phyloP scores from a whole-genome alignment of 495 filamentous ascomycete genomes.

The Lindgomyces ingoldianus region DNA sequence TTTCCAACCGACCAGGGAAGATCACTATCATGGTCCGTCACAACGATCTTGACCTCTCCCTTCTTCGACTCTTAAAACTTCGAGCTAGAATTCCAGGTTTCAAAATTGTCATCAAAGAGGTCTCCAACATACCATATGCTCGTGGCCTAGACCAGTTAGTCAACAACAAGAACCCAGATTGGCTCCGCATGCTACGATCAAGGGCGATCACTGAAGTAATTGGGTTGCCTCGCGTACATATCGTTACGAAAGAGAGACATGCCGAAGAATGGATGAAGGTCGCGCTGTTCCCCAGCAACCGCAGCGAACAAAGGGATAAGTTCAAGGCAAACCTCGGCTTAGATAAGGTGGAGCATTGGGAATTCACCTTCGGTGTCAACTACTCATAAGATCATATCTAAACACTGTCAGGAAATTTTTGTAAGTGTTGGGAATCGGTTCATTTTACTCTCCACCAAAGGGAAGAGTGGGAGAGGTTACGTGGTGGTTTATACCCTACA shows the following conservation, averaged over 20 bases:
- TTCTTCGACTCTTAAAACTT: slow-evolving; percentile 7
- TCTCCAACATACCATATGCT: background rate
- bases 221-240: background rate
- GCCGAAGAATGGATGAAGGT: background rate
- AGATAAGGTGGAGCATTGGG: background rate
- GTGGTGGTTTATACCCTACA: no score
- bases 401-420: no score
- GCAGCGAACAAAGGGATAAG: background rate
- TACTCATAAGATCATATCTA: slow-evolving; percentile 1
- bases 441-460: no score
- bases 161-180: background rate
- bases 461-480: no score
- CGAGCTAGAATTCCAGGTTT: slow-evolving; percentile 3
- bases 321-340: background rate
- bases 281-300: background rate
- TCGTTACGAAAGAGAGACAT: slow-evolving; percentile 1
- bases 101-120: slow-evolving; percentile 11
- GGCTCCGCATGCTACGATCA: background rate
- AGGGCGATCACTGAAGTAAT: background rate
- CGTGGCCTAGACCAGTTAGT: background rate
- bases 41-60: background rate
- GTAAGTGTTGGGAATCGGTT: no score
- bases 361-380: background rate
- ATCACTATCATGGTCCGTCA: background rate
- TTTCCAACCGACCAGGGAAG: background rate